Percentiles rank a stretch among this genome's conserved stretches.
These are phyloP conservation scores for Pythium plurisporium DNA, from an alignment of 352 stramenopile genomes.

Conservation along the genomic window DNA sequence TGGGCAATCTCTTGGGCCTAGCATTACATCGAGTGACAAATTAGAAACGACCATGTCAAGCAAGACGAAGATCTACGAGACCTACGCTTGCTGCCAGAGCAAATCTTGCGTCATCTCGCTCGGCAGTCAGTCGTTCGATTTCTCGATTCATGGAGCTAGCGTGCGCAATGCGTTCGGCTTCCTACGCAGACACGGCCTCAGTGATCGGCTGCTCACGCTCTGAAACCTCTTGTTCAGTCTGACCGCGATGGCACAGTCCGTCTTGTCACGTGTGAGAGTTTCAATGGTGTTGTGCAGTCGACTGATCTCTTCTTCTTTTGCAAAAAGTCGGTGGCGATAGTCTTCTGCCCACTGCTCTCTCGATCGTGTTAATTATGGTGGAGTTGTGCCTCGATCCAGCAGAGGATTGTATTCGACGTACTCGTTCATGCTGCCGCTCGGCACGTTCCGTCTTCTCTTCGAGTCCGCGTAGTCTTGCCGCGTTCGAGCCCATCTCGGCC, in stretches of 20 bases:
- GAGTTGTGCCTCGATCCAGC: too few relatives aligned
- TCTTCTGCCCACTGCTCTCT: constrained; percentile 9
- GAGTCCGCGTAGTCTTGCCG: constrained; percentile 7
- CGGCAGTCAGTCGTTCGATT: neutral
- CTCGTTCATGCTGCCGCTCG: constrained; percentile 6
- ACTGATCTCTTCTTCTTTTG: constrained; percentile 16
- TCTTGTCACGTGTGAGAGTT: neutral
- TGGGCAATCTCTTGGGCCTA: constrained; percentile 2
- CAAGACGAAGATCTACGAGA: too few relatives aligned
- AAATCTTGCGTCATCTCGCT: constrained; percentile 4
- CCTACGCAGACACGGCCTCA: too few relatives aligned
- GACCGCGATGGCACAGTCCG: neutral
- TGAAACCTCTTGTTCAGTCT: too few relatives aligned
- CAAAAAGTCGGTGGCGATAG: constrained; percentile 7
- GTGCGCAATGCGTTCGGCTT: neutral
- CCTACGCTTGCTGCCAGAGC: neutral
- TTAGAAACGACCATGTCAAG: too few relatives aligned
- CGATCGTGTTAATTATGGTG: too few relatives aligned
- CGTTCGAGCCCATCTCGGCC: constrained; percentile 22
- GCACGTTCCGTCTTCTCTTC: neutral
- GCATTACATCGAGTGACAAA: neutral
- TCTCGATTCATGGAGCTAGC: neutral
- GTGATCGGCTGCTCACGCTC: too few relatives aligned
- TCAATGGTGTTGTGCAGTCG: constrained; percentile 1
- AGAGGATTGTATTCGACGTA: neutral